Evolutionary conservation across 1,284 basidiomycete species (phyloP), one percentile per base, ranked within the genome.

Genomic region (Ustilago trichophora): DNA sequence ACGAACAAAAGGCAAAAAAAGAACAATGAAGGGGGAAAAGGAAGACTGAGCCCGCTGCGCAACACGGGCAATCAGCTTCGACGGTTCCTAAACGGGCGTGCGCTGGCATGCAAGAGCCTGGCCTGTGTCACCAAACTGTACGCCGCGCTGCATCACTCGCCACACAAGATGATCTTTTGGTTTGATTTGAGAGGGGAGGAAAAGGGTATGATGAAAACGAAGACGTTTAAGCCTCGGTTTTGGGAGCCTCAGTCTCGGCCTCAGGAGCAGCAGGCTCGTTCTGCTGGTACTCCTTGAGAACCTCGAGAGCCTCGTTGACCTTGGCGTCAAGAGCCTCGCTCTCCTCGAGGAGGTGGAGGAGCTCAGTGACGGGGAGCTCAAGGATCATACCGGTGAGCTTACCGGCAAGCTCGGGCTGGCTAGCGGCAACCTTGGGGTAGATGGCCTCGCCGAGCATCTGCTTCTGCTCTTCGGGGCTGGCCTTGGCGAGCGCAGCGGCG

Each of bases 381-480:
- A 81, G 72, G 54, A 81, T 78, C 79, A 81, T 81, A 40, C 79
- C 79, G 13, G 79, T 81, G 16, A 81, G 72, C 75, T 81, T 81
- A 38, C 79, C 79, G 34, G 79, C 79, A 26, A 80, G 72, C 57
- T 78, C 75, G 36, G 76, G 73, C 56, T 80, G 79, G 41, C 47
- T 54, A 24, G 67, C 73, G 16, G 72, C 73, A 53, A 81, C 78
- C 73, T 80, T 78, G 51, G 79, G 79, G 75, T 81, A 81, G 68
- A 81, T 80, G 25, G 79, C 79, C 69, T 81, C 79, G 35, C 79
- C 79, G 34, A 81, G 73, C 76, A 81, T 81, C 69, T 81, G 79
- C 79, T 81, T 81, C 73, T 81, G 79, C 71, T 81, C 79, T 50
- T 81, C 79, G 37, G 79, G 79, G 60, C 78, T 73, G 15, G 79